Evolutionary conservation across 116 monocot genomes (phyloP).

Genomic region (Trichopus zeylanicus): DNA sequence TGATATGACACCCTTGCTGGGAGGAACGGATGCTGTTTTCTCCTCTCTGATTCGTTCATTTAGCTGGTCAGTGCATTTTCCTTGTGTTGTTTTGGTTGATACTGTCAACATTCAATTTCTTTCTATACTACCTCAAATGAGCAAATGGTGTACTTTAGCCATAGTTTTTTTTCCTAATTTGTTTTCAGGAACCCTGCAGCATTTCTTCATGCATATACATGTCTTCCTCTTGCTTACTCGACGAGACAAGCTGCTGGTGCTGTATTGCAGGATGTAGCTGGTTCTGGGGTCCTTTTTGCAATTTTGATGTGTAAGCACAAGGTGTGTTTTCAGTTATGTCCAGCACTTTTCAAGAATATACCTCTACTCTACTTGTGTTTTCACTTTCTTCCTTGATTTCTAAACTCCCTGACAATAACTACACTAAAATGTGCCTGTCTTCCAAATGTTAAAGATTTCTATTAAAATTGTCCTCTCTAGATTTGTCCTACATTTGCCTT

Average conservation of each 20-base stretch:
- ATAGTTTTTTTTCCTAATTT: constrained; percentile 2
- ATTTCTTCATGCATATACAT: constrained; percentile 99
- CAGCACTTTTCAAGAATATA: background rate
- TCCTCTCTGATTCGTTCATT: constrained; percentile 91
- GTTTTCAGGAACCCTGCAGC: constrained; percentile 87
- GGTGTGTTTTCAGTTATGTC: constrained; percentile 31
- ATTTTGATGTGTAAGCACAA: constrained; percentile 98
- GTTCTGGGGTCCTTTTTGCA: constrained; percentile 92
- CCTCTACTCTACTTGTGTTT: background rate
- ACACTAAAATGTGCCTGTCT: background rate
- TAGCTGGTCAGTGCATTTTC: constrained; percentile 60
- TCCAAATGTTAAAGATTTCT: background rate
- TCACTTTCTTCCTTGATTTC: background rate
- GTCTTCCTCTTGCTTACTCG: constrained; percentile 89
- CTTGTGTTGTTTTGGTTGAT: background rate
- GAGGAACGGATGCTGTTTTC: constrained; percentile 93
- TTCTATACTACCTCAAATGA: background rate
- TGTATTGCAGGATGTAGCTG: constrained; percentile 94
- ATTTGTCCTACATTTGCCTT: background rate
- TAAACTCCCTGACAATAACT: no score
- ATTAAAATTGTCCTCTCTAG: no score
- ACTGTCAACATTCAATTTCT: background rate
- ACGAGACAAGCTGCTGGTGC: constrained; percentile 92
- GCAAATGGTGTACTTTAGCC: background rate
- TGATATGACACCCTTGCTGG: constrained; percentile 94